Evolutionary conservation across 2,329 filamentous ascomycete species (phyloP).

Genomic region (Emmonsiellopsis sp.): DNA sequence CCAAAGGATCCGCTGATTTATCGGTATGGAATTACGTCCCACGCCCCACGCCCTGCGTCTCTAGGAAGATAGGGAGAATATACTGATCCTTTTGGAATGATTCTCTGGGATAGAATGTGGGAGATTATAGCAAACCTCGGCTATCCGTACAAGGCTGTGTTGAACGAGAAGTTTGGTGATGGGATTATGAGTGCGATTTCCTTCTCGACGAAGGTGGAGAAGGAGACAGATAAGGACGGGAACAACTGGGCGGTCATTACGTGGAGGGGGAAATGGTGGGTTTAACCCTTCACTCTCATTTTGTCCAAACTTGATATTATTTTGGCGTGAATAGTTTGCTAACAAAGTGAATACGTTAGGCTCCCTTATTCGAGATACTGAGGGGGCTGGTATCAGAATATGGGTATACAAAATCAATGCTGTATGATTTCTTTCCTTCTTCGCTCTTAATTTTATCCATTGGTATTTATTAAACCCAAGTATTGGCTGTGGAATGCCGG

Average conservation of each 20-base stretch:
- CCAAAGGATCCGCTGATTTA: slow-evolving; percentile 83
- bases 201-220: slow-evolving; percentile 85
- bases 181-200: slow-evolving; percentile 96
- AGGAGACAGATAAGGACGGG: slow-evolving; percentile 80
- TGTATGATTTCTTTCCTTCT: too few species aligned
- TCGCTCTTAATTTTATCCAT: too few species aligned
- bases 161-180: slow-evolving; percentile 92
- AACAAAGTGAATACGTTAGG: slow-evolving; percentile 18
- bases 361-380: slow-evolving; percentile 40
- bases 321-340: slow-evolving; percentile 5
- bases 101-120: slow-evolving; percentile 45
- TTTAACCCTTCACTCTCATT: slow-evolving; percentile 2
- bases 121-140: slow-evolving; percentile 97
- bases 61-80: too few species aligned
- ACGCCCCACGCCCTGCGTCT: too few species aligned
- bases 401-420: neutral
- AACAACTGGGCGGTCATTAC: slow-evolving; percentile 78
- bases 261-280: slow-evolving; percentile 72
- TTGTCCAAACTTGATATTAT: neutral
- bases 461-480: too few species aligned
- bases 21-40: slow-evolving; percentile 35
- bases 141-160: slow-evolving; percentile 86
- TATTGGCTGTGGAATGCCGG: too few species aligned
- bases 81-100: too few species aligned
- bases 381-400: neutral